These are phyloP conservation scores for Phlyctochytrium planicorne DNA, from an alignment of 192 early-diverging fungal species.

Conservation along the genomic window DNA sequence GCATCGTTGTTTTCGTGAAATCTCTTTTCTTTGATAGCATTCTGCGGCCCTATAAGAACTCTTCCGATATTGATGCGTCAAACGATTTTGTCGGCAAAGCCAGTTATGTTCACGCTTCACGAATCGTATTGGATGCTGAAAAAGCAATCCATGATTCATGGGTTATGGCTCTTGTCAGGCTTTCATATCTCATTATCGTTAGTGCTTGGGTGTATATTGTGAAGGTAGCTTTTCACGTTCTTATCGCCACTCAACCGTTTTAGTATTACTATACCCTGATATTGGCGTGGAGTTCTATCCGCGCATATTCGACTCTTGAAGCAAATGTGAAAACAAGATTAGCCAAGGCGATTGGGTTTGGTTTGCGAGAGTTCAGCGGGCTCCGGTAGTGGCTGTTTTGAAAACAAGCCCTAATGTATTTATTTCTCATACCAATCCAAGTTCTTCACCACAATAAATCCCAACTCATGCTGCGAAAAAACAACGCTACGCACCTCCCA, in stretches of 20 bases:
- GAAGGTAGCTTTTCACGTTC: not conserved
- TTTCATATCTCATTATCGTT: not conserved
- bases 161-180: not conserved
- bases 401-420: too few relatives aligned
- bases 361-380: not conserved
- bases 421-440: too few relatives aligned
- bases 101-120: not conserved
- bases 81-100: not conserved
- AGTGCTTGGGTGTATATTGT: conserved; percentile 1
- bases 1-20: not conserved
- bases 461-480: too few relatives aligned
- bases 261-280: conserved; percentile 6
- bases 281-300: conserved; percentile 1
- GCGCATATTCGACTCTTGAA: not conserved
- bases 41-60: not conserved
- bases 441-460: not conserved
- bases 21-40: not conserved
- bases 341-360: not conserved
- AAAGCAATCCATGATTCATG: not conserved
- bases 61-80: not conserved
- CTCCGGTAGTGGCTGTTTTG: too few relatives aligned
- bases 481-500: too few relatives aligned
- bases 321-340: not conserved
- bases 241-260: not conserved
- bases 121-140: not conserved